Base-by-base conservation (phyloP, 768 basidiomycete genomes). In the Dendrothele bispora region DNA sequence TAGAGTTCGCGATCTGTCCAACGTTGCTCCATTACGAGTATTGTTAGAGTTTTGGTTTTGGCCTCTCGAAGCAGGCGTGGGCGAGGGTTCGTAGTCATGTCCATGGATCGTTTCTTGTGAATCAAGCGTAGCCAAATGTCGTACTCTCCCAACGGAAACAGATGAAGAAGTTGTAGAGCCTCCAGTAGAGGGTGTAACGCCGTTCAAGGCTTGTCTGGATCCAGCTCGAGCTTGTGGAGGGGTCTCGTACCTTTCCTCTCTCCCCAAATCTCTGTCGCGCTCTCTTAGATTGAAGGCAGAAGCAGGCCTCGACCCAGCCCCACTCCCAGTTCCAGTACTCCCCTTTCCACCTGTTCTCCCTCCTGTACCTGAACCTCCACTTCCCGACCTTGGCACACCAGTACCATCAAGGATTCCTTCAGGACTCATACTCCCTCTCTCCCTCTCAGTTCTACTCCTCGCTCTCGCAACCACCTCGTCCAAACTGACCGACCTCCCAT, bases 101-200 rank as follows among this genome's bases (percentile, higher is more conserved):
- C 60, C 64, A 37, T 68, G 69, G 1, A 77, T 39, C 2, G 72
- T 72, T 48, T 73, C 70, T 45, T 72, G 72, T 12, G 76, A 78
- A 55, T 73, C 69, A 4, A 67, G 59, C 4, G 70, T 60, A n/a
- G 63, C 54, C 22, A 40, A 24, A 24, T 58, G 20, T 78, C 68
- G 30, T 78, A 76, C 34, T 84, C 82, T 32, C 82, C 70, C 3
- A 83, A 80, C 1, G 78, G 70, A 52, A 83, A 79, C 34, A 85
- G 59, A 34, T 82, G 72, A 35, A 85, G 75, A 7, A 72, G 74
- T 63, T 5, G 68, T 57, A n/a, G 67, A 61, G 17, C 57, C 53
- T 8, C n/a, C 21, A 24, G 21, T 7, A 12, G 8, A 8, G 11
- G 20, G 26, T 22, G 20, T 12, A 22, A 8, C 32, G 5, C 14